Evolutionary conservation across 2,329 filamentous ascomycete species (phyloP).

Genomic region (Monosporascus cannonballus): DNA sequence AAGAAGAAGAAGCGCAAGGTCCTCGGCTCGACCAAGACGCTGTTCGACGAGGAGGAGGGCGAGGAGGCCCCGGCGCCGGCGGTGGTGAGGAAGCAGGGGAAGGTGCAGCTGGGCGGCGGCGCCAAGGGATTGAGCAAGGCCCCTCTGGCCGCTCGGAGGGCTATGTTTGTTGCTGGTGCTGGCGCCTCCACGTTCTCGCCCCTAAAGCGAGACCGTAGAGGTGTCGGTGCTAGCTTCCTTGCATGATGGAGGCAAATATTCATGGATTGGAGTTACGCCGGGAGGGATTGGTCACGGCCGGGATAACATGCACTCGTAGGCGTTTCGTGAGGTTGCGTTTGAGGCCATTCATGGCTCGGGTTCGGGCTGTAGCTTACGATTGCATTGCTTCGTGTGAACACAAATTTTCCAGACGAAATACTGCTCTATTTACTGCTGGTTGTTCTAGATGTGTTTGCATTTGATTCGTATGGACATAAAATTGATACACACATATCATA

Average conservation of each 20-base stretch:
- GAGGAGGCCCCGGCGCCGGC: conserved; percentile 29
- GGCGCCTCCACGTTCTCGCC: conserved; percentile 58
- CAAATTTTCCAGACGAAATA: neutral
- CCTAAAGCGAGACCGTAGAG: conserved; percentile 63
- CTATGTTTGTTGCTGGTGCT: conserved; percentile 36
- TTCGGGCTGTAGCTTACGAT: neutral
- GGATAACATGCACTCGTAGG: neutral
- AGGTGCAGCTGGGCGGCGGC: conserved; percentile 16
- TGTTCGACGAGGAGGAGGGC: conserved; percentile 65
- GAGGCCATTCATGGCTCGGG: neutral
- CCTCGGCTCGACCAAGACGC: conserved; percentile 56
- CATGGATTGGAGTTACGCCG: neutral
- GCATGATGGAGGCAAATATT: conserved; percentile 27
- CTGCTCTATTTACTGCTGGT: neutral
- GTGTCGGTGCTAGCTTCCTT: conserved; percentile 56
- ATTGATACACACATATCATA: no score
- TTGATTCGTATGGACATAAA: neutral
- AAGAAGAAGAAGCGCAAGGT: conserved; percentile 71
- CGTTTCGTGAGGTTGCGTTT: neutral
- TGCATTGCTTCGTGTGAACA: neutral
- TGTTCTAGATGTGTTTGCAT: neutral
- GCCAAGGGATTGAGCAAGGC: conserved; percentile 26
- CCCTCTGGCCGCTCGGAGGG: conserved; percentile 33
- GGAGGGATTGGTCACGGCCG: neutral
- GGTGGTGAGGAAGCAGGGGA: conserved; percentile 18